Conservation (phyloP, 2,329 filamentous ascomycete genomes). For the Fusarium camptoceras region DNA sequence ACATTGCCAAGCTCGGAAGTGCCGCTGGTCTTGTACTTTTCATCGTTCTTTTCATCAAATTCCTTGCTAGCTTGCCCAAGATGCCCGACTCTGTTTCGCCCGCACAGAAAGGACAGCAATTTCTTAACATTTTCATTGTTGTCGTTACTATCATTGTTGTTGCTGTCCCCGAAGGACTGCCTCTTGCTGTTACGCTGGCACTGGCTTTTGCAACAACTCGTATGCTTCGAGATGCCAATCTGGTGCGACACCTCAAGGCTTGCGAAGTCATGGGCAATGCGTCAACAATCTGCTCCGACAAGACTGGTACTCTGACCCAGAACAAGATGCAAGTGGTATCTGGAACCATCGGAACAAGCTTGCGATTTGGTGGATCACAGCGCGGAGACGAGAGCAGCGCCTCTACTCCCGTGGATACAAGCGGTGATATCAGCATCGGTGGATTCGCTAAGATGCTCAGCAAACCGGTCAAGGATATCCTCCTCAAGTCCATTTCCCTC, state of each 20-base stretch:
- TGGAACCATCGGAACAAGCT: conserved; percentile 66
- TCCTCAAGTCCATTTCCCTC: conserved; percentile 70
- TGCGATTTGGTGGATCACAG: conserved; percentile 63
- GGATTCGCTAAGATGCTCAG: conserved; percentile 62
- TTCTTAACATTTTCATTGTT: conserved; percentile 81
- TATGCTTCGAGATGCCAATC: conserved; percentile 82
- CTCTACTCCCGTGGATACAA: conserved; percentile 45
- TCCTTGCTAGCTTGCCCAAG: conserved; percentile 75
- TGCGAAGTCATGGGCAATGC: conserved; percentile 87
- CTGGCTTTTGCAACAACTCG: conserved; percentile 81
- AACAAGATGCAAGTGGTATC: conserved; percentile 77
- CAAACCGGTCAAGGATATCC: conserved; percentile 61
- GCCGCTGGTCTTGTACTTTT: conserved; percentile 83
- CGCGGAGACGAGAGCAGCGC: conserved; percentile 44
- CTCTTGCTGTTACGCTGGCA: conserved; percentile 81
- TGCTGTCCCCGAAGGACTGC: conserved; percentile 81
- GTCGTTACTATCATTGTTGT: conserved; percentile 85
- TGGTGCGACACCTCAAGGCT: conserved; percentile 80
- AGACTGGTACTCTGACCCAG: conserved; percentile 75
- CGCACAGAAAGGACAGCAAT: conserved; percentile 81
- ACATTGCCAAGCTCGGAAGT: conserved; percentile 82
- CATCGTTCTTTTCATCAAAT: conserved; percentile 86
- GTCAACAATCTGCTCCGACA: conserved; percentile 76
- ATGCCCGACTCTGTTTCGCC: conserved; percentile 62
- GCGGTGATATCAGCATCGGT: conserved; percentile 55